Evolutionary conservation across 1,139 yeast genomes (phyloP), one percentile per base, ranked within the genome.

Genomic region (Ogataea hybrid): DNA sequence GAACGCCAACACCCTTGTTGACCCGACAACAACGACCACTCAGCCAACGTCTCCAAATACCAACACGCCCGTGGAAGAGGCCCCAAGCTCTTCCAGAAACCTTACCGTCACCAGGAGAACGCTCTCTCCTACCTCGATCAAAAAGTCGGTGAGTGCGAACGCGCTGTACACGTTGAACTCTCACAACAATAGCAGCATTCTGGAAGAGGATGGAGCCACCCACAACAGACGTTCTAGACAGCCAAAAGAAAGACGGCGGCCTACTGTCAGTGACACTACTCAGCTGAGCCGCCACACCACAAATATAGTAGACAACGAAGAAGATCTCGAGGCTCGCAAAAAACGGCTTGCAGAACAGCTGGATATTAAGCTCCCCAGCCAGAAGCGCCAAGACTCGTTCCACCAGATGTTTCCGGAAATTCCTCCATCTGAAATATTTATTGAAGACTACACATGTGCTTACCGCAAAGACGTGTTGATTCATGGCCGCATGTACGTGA

Each of bases 371-470:
- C 28, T 52, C 3, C 59, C 60, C 9, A 48, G 48, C 35, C 58
- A 51, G 16, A 80, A 79, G 55, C 67, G 80, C 46, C 81, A 82
- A 53, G 65, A 67, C 22, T 85, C 82, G 28, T 83, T 84, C 57
- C 90, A 83, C 57, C 70, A 68, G 32, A 57, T 73, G 5, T 84
- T 84, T 62, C 77, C 77, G 45, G 73, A 74, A 34, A 61, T 84
- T 0, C 78, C 83, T 0, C 49, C 64, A 1, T 57, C 58, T 25
- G 94, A 84, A 51, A 63, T 66, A 36, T 67, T 84, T 31, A 69
- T 84, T 37, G 81, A 77, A 37, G 90, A 82, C 51, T 81, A 70
- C 53, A 73, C 82, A 32, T 84, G 92, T 69, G 94, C 94, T 0
- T 67, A 79, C 25, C 43, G 56, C n/a, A 79, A 78, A 51, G 92